phyloP scores from a whole-genome alignment of 2,329 filamentous ascomycete species.

The Emergomyces pasteurianus region DNA sequence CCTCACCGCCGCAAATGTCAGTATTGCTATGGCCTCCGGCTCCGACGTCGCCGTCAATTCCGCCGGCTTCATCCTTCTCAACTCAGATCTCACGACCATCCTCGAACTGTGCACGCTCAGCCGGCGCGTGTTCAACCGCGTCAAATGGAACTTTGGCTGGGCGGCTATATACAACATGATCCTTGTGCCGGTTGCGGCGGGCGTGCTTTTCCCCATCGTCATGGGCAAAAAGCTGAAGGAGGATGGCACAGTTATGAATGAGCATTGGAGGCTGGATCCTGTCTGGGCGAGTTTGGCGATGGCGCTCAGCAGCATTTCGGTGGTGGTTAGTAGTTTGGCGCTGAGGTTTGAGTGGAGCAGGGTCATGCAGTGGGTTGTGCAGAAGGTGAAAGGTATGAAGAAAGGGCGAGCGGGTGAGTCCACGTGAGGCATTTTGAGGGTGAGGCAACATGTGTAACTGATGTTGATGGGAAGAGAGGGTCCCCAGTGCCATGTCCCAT shows the following conservation, averaged over 20 bases:
- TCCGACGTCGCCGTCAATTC: conserved; percentile 75
- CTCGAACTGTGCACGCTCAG: conserved; percentile 63
- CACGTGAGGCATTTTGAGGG: neutral
- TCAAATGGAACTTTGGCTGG: conserved; percentile 79
- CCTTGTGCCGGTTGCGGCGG: conserved; percentile 69
- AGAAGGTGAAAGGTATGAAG: neutral
- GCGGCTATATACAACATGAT: conserved; percentile 70
- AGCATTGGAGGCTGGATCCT: conserved; percentile 36
- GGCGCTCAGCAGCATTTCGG: conserved; percentile 83
- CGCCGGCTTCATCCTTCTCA: conserved; percentile 69
- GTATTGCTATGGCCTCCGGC: conserved; percentile 69
- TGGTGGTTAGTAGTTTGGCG: conserved; percentile 68
- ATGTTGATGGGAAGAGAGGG: neutral
- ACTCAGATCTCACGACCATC: conserved; percentile 56
- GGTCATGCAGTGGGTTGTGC: conserved; percentile 1
- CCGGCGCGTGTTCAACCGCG: conserved; percentile 59
- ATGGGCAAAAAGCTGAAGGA: conserved; percentile 22
- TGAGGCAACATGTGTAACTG: neutral
- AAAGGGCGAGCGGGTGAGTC: neutral
- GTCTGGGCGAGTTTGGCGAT: conserved; percentile 82
- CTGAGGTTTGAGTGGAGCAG: conserved; percentile 41
- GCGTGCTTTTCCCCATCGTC: conserved; percentile 56
- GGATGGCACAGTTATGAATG: conserved; percentile 22
- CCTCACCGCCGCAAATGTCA: conserved; percentile 66
- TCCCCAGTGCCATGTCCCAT: too few relatives aligned